Evolutionary conservation across 2,329 filamentous ascomycete genomes (phyloP), one percentile per base, ranked within the genome.

Genomic region (Colletotrichum tropicicola): DNA sequence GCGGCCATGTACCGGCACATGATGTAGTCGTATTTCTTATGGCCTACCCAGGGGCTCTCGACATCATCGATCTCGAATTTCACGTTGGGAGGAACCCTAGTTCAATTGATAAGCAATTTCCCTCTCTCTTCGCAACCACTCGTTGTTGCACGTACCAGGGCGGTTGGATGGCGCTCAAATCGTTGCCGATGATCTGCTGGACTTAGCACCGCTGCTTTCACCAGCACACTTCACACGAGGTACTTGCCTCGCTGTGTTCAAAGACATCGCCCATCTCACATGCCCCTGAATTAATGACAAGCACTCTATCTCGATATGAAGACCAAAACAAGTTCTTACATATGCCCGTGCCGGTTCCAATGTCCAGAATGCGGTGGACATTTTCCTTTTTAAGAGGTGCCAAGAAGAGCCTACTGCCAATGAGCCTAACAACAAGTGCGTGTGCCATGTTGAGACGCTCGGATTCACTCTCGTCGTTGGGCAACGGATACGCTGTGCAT

Each of bases 271-370:
- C 71, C 12, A 72, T 66, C 60, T 85, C 84, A 59, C 87, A 85
- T 4, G 84, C 65, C 66, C 66, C 32, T 35, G 32, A 10, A 35
- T 35, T 2, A 13, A 15, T 35, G 32, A 13, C 32, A 35, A 12
- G 12, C 15, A 10, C 15, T 35, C 32, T 10, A 10, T 5, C 10
- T 35, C 5, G 32, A 15, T 10, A 35, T 35, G 10, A 15, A 30
- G 32, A 12, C 32, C 32, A 3, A n/a, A n/a, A n/a, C n/a, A n/a
- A 5, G 32, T 17, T 17, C 25, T 51, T 59, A 70, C 88, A 90
- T 63, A 88, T 87, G 4, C 88, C 88, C 0, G 86, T 88, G 17
- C 88, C 88, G 9, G 85, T 88, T 47, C 86, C 85, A 8, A 89
- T 76, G 69, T 89, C 86, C 10, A 89, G 77, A 17, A 89, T 82